Conservation (phyloP, 179 eudicot species). For the Monotropa hypopitys region DNA sequence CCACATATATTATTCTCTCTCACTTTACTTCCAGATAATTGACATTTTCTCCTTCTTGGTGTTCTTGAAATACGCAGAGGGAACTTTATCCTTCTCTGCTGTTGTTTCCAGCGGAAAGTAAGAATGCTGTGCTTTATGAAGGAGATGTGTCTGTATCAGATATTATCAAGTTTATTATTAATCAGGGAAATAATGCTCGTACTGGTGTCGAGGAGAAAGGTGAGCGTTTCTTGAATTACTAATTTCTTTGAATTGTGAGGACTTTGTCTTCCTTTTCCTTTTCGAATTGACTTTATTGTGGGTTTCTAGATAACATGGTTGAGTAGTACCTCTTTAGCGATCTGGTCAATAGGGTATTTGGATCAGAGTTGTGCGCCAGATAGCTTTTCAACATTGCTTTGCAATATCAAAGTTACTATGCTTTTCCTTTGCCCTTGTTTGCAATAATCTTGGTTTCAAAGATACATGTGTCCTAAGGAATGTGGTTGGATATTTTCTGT, state of each 20-base stretch:
- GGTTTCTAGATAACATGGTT: background rate
- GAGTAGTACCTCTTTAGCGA: background rate
- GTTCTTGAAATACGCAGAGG: conserved; percentile 41
- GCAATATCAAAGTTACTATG: background rate
- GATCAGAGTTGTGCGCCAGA: background rate
- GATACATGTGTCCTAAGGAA: background rate
- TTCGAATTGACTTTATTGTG: conserved; percentile 7
- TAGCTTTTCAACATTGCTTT: background rate
- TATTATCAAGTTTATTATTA: conserved; percentile 50
- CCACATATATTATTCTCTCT: background rate
- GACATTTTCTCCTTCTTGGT: background rate
- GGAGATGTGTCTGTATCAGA: conserved; percentile 55
- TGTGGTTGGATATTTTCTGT: background rate
- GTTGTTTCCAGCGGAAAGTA: conserved; percentile 61
- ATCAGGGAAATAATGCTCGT: conserved; percentile 37
- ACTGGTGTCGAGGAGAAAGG: conserved; percentile 42
- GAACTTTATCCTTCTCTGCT: conserved; percentile 67
- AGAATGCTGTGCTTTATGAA: conserved; percentile 43
- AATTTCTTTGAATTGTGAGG: background rate
- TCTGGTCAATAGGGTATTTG: background rate
- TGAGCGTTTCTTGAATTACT: conserved; percentile 17
- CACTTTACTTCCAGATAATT: background rate
- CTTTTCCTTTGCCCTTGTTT: background rate
- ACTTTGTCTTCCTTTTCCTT: conserved; percentile 3
- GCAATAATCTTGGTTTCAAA: background rate